Base-by-base conservation (phyloP, 306 rosid species). In the Styphnolobium japonicum region DNA sequence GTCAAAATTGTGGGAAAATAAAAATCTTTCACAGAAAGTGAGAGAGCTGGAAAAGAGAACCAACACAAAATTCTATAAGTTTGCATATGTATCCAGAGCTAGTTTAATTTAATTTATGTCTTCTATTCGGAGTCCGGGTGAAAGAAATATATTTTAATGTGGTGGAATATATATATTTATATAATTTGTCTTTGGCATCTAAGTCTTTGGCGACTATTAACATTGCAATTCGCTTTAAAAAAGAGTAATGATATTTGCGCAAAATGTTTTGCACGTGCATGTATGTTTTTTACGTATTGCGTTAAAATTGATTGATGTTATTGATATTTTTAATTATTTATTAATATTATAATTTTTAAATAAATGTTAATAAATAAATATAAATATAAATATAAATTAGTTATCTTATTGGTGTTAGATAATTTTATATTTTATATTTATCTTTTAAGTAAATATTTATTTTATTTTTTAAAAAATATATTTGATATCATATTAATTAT, bases 11-110 rank as follows among this genome's bases (percentile, higher is more conserved):
- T 25, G 49, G 0, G 3, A 14, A 10, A 27, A 48, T 52, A 25
- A 67, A n/a, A 40, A 16, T 55, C 42, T 46, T 61, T 55, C 71
- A 49, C 84, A 25, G 71, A 39, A 64, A 80, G 63, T 43, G 82
- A 84, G 75, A 51, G 39, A 45, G 0, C 31, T 6, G 11, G 19
- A 19, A 48, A 25, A 46, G 63, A 40, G 10, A 57, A 16, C 34
- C 19, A 33, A 36, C 84, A 69, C 78, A 31, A 71, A 73, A 69
- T 66, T 60, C 67, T 10, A 66, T 71, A 22, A 4, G 77, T 12
- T 57, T 51, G 62, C 27, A 66, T 46, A 73, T 43, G 71, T 73
- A 21, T 46, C 36, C 36, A 48, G 6, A 43, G 67, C 22, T 73
- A 11, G 3, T 14, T 42, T 33, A 67, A 63, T 71, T 60, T 69